These are phyloP conservation scores for Geotrichum klebahnii DNA, from an alignment of 1,139 yeast genomes.

Conservation along the genomic window DNA sequence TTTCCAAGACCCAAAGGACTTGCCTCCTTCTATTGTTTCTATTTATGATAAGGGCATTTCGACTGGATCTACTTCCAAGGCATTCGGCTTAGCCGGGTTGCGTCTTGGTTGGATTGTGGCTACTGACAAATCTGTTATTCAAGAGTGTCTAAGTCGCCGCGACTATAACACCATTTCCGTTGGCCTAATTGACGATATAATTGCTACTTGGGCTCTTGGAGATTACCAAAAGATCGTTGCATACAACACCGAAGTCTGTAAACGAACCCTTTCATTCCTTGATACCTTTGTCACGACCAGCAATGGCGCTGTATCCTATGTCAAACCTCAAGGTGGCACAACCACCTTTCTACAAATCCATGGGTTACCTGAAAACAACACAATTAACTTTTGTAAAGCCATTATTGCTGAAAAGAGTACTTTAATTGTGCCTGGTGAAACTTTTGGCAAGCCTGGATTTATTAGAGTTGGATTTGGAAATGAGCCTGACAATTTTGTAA, in stretches of 20 bases:
- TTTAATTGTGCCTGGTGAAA: constrained; percentile 52
- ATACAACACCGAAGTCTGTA: constrained; percentile 39
- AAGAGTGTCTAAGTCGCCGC: constrained; percentile 43
- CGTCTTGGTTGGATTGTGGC: constrained; percentile 54
- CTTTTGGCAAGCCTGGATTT: constrained; percentile 45
- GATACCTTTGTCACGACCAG: constrained; percentile 40
- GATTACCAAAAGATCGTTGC: constrained; percentile 40
- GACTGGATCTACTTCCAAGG: constrained; percentile 54
- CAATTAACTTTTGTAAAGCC: constrained; percentile 41
- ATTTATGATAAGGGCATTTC: constrained; percentile 47
- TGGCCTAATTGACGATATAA: constrained; percentile 48
- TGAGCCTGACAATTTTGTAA: constrained; percentile 38
- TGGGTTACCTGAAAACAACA: constrained; percentile 31
- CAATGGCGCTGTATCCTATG: constrained; percentile 42
- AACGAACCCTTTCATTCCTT: constrained; percentile 40
- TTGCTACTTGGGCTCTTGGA: constrained; percentile 46
- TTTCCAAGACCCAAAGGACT: constrained; percentile 36
- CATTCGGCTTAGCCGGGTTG: constrained; percentile 54
- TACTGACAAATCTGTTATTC: constrained; percentile 37
- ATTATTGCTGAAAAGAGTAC: constrained; percentile 41
- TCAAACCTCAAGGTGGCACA: constrained; percentile 50
- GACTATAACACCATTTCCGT: constrained; percentile 55
- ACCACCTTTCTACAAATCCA: constrained; percentile 45
- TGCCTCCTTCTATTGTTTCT: constrained; percentile 45
- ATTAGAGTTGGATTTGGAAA: constrained; percentile 55